A percentile compares a stretch with the other conserved stretches of the same genome.
Evolutionary conservation across 306 rosid genomes (phyloP).

Genomic region (Hylodesmum podocarpum): DNA sequence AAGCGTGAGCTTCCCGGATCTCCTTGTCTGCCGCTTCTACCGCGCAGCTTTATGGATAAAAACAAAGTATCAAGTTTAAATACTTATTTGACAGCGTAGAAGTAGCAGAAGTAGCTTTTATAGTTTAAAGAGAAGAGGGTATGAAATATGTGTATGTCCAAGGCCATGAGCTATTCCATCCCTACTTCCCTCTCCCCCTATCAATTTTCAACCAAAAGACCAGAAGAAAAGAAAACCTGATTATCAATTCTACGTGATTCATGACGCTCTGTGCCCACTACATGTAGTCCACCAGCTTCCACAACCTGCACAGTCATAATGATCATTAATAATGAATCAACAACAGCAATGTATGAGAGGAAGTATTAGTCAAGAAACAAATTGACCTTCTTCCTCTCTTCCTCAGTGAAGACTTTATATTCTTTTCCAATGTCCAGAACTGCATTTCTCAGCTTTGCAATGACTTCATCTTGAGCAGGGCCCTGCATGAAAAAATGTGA

Average conservation of each 20-base stretch:
- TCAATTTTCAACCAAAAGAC: constrained; percentile 23
- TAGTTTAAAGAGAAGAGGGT: background rate
- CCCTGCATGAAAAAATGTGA: constrained; percentile 52
- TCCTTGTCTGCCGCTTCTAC: constrained; percentile 97
- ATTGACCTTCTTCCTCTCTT: constrained; percentile 83
- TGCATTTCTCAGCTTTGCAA: constrained; percentile 71
- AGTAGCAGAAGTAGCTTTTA: constrained; percentile 6
- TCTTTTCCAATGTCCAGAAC: constrained; percentile 81
- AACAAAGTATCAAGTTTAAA: constrained; percentile 24
- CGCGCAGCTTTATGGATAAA: constrained; percentile 67
- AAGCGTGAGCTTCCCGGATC: constrained; percentile 98
- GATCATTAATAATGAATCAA: constrained; percentile 26
- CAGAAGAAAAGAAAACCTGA: constrained; percentile 61
- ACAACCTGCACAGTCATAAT: constrained; percentile 64
- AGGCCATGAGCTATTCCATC: background rate
- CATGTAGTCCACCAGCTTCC: constrained; percentile 96
- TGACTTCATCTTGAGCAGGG: constrained; percentile 89
- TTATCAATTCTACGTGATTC: constrained; percentile 95
- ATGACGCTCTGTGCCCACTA: constrained; percentile 93
- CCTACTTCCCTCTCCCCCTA: background rate
- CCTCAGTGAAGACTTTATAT: constrained; percentile 80
- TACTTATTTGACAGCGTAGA: constrained; percentile 19
- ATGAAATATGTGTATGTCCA: constrained; percentile 8
- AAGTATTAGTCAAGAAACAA: constrained; percentile 16
- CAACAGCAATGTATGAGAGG: constrained; percentile 8